Base-by-base conservation (phyloP, 83 land plant species). In the Larix sibirica region DNA sequence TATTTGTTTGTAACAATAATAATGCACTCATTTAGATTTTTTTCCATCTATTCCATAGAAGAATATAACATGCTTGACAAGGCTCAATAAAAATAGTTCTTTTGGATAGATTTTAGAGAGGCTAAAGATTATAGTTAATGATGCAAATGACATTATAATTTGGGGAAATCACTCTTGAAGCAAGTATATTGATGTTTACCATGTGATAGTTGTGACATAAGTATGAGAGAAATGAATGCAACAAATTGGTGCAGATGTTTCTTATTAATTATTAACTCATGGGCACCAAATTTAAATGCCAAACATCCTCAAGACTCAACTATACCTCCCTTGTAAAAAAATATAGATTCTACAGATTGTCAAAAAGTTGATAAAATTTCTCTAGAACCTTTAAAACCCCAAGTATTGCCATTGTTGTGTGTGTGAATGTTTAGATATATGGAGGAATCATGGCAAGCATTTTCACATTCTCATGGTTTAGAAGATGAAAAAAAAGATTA, bases 91-190 rank as follows among this genome's bases (percentile, higher is more conserved):
- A 81, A 97, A 97, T 86, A 80, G 99, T 78, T 97, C 99, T 62
- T 90, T 97, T 40, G 99, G 92, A 69, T 97, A 94, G 82, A 77
- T 97, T 76, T 84, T 97, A 24, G 95, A 97, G 85, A 88, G 93
- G 82, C 84, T 96, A 10, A 79, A 83, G 24, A 91, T 92, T n/a
- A 87, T 81, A 16, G 95, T 95, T 69, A 86, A 92, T 59, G 85
- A 88, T 78, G 99, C 94, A 82, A 97, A 97, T 85, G 95, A 97
- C 80, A 97, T 90, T 1, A 91, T 94, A 62, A 94, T 97, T 67
- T 97, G 99, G 98, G 99, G 99, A 16, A 97, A 95, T 82, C 98
- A 97, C 78, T 97, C 98, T 3, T 95, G 95, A 21, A 92, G 97
- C 33, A 95, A 95, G 71, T 97, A 95, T 44, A 97, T 97, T 21